Evolutionary conservation across 2,329 filamentous ascomycete genomes (phyloP).

Genomic region (Aspergillus hortae): DNA sequence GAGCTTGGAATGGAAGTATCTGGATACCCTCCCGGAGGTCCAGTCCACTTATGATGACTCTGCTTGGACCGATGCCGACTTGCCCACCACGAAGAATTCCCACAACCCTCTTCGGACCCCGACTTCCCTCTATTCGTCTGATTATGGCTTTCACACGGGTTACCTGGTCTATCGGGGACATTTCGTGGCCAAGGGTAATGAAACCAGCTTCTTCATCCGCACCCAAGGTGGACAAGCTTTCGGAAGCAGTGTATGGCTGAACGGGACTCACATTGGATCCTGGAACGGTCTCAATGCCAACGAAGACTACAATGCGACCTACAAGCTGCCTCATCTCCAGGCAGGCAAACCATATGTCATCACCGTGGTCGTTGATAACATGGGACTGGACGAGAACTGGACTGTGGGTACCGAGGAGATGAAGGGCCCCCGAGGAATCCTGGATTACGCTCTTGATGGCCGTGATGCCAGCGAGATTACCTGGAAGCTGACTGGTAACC

Average conservation of each 20-base stretch:
- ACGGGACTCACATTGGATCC: constrained; percentile 61
- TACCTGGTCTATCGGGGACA: constrained; percentile 66
- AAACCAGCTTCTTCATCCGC: constrained; percentile 54
- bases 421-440: constrained; percentile 55
- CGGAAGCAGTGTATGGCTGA: constrained; percentile 65
- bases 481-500: constrained; percentile 60
- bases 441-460: constrained; percentile 43
- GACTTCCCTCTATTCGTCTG: constrained; percentile 63
- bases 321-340: constrained; percentile 52
- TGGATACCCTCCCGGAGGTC: constrained; percentile 70
- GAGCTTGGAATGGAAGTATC: constrained; percentile 62
- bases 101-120: constrained; percentile 57
- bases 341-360: constrained; percentile 56
- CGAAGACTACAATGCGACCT: constrained; percentile 53
- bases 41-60: constrained; percentile 63
- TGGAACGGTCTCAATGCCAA: constrained; percentile 55
- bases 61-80: constrained; percentile 60
- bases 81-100: constrained; percentile 61
- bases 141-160: constrained; percentile 72
- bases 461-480: constrained; percentile 30
- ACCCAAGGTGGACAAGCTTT: constrained; percentile 67
- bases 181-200: constrained; percentile 62
- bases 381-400: constrained; percentile 67
- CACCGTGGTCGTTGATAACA: constrained; percentile 70
- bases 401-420: constrained; percentile 57